These are phyloP conservation scores for Podospora conica DNA, from an alignment of 495 filamentous ascomycete species.

Conservation along the genomic window DNA sequence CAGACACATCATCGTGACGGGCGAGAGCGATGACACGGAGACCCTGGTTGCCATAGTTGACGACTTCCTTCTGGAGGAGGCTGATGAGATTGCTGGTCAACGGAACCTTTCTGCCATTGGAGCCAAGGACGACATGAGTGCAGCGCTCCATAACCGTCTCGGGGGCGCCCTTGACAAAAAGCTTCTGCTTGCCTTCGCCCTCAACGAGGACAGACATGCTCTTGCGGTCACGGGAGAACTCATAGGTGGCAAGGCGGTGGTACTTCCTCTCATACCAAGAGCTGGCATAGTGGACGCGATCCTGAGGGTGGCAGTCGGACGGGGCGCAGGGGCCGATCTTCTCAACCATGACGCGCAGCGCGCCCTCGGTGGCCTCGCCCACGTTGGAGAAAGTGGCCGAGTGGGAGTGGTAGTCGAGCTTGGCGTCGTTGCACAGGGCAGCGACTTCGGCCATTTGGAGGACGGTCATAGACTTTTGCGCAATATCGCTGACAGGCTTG, in stretches of 20 bases:
- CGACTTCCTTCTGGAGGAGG: conserved; percentile 68
- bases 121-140: conserved; percentile 67
- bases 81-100: conserved; percentile 59
- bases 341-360: conserved; percentile 83
- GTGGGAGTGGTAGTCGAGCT: conserved; percentile 73
- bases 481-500: conserved; percentile 60
- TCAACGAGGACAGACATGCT: conserved; percentile 97
- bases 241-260: conserved; percentile 77
- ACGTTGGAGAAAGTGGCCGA: conserved; percentile 70
- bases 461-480: conserved; percentile 70
- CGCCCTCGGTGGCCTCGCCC: conserved; percentile 94
- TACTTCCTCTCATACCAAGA: conserved; percentile 73
- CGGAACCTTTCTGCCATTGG: conserved; percentile 65
- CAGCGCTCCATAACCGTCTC: conserved; percentile 92
- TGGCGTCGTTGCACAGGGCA: conserved; percentile 85
- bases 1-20: conserved; percentile 62
- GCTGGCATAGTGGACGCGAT: conserved; percentile 72
- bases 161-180: conserved; percentile 95
- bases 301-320: conserved; percentile 33
- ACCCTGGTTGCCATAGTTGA: conserved; percentile 84
- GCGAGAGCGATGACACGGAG: conserved; percentile 94
- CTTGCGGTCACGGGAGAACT: conserved; percentile 97
- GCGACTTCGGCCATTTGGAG: conserved; percentile 78
- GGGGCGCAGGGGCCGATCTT: conserved; percentile 70
- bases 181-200: conserved; percentile 57